phyloP scores from a whole-genome alignment of 2,329 filamentous ascomycete genomes.

The Hypoxylon sp. region DNA sequence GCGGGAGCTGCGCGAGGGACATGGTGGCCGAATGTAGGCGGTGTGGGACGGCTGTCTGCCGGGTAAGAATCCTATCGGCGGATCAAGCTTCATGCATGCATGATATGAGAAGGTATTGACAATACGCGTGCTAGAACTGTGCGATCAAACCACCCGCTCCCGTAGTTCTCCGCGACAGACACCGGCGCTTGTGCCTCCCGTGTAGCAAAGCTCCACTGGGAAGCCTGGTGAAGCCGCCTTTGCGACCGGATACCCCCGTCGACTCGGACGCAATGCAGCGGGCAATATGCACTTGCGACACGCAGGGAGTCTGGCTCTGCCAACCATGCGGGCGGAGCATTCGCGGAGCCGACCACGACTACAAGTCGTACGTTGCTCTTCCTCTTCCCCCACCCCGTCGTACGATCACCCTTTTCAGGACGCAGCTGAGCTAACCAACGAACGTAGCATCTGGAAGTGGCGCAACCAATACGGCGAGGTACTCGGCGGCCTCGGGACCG shows the following conservation, averaged over 20 bases:
- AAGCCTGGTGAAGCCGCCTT: constrained; percentile 63
- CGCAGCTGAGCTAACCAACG: constrained; percentile 3
- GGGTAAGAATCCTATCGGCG: constrained; percentile 69
- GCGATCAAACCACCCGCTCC: constrained; percentile 84
- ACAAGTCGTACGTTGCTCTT: constrained; percentile 64
- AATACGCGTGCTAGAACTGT: constrained; percentile 78
- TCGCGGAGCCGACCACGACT: constrained; percentile 70
- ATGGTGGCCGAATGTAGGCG: constrained; percentile 87
- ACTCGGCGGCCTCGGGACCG: constrained; percentile 84
- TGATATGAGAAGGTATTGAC: constrained; percentile 8
- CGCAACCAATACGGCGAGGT: constrained; percentile 86
- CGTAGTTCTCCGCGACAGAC: constrained; percentile 77
- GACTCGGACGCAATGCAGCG: constrained; percentile 70
- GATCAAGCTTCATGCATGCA: constrained; percentile 37
- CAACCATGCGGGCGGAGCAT: constrained; percentile 84
- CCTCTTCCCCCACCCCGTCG: constrained; percentile 6
- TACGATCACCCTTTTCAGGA: constrained; percentile 8
- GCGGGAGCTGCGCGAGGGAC: constrained; percentile 86
- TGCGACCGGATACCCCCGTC: constrained; percentile 64
- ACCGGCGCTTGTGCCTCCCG: constrained; percentile 83
- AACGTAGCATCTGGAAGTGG: constrained; percentile 84
- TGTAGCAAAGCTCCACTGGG: constrained; percentile 81
- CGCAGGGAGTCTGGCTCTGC: constrained; percentile 83
- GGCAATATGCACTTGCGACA: constrained; percentile 67
- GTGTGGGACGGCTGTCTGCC: constrained; percentile 83